phyloP scores from a whole-genome alignment of 306 rosid genomes.

The Trichosanthes truncata region DNA sequence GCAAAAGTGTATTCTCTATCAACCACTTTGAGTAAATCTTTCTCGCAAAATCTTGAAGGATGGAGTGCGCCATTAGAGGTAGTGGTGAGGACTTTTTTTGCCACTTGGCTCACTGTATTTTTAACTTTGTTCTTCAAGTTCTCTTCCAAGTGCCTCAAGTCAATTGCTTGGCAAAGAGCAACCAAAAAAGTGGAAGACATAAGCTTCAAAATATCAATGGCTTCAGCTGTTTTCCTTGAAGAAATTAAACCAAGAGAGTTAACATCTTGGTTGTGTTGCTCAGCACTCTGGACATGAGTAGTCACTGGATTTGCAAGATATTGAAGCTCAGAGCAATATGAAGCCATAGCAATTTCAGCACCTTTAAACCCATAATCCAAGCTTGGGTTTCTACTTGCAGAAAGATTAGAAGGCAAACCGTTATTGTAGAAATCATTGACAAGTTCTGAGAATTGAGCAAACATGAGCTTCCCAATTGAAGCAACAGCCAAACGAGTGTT shows the following conservation, averaged over 20 bases:
- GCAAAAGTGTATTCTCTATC: conserved; percentile 59
- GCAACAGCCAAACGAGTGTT: conserved; percentile 83
- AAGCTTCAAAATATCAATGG: conserved; percentile 67
- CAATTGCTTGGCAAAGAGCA: conserved; percentile 83
- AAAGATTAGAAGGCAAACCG: conserved; percentile 74
- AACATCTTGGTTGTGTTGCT: conserved; percentile 89
- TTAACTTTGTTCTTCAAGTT: conserved; percentile 59
- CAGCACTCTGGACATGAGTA: conserved; percentile 83
- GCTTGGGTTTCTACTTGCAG: conserved; percentile 69
- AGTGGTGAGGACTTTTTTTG: conserved; percentile 59
- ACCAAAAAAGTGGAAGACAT: conserved; percentile 68
- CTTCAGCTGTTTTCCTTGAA: conserved; percentile 62
- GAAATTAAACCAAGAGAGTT: conserved; percentile 84
- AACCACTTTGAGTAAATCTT: conserved; percentile 63
- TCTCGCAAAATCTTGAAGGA: conserved; percentile 76
- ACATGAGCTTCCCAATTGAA: conserved; percentile 78
- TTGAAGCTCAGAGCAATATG: conserved; percentile 81
- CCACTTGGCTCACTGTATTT: conserved; percentile 67
- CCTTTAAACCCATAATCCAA: conserved; percentile 93
- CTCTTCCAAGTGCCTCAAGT: conserved; percentile 85
- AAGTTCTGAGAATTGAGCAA: conserved; percentile 88
- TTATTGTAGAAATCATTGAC: conserved; percentile 82
- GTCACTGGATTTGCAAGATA: conserved; percentile 81
- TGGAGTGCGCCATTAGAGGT: conserved; percentile 68
- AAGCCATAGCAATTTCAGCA: conserved; percentile 86